Evolutionary conservation across 345 rosid species (phyloP).

Genomic region (Luvunga scandens): DNA sequence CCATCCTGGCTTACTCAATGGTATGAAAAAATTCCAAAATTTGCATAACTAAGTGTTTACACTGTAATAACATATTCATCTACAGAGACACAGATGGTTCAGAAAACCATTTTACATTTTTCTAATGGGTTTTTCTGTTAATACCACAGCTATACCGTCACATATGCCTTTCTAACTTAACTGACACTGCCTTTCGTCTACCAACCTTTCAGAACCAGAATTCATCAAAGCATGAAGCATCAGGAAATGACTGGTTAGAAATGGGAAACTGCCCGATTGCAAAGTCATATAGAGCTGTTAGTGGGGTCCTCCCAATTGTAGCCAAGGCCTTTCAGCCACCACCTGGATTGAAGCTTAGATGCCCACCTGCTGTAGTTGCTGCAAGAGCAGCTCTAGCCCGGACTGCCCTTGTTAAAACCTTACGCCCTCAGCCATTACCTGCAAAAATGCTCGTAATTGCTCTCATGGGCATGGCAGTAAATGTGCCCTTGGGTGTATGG

Average conservation of each 20-base stretch:
- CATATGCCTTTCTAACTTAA: background rate
- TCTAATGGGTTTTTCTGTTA: too few relatives aligned
- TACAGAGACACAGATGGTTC: background rate
- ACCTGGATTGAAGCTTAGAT: constrained; percentile 58
- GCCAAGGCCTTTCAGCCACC: constrained; percentile 62
- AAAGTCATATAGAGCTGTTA: constrained; percentile 76
- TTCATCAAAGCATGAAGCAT: constrained; percentile 60
- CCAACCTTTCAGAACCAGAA: constrained; percentile 43
- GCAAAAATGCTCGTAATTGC: constrained; percentile 78
- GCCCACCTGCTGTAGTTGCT: constrained; percentile 80
- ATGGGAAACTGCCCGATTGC: constrained; percentile 88
- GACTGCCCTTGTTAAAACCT: constrained; percentile 62
- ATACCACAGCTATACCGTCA: too few relatives aligned
- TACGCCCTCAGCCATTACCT: constrained; percentile 89
- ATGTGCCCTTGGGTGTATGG: constrained; percentile 85
- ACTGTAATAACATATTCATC: background rate
- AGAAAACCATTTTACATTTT: background rate
- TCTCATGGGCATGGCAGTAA: constrained; percentile 81
- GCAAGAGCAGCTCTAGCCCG: constrained; percentile 84
- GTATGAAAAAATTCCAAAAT: background rate
- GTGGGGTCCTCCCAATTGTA: constrained; percentile 68
- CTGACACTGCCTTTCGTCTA: background rate
- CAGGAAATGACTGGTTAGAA: constrained; percentile 73
- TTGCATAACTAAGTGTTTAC: background rate
- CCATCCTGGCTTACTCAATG: background rate